Evolutionary conservation across 78 protist species (phyloP).

Genomic region (Dictyostelium brefeldianum): DNA sequence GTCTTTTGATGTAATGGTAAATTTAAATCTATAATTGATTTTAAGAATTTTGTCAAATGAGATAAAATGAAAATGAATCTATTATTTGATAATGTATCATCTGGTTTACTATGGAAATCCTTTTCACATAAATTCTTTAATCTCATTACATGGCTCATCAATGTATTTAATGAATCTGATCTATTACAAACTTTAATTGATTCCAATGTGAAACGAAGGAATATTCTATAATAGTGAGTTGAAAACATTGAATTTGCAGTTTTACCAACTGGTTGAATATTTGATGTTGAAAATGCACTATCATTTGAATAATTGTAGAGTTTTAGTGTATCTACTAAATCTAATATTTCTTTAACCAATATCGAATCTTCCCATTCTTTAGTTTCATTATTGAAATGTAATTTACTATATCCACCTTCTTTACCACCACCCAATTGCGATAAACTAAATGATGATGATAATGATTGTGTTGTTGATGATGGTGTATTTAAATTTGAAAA

Average conservation of each 20-base stretch:
- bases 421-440: background rate
- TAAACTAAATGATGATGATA: constrained; percentile 29
- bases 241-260: constrained; percentile 19
- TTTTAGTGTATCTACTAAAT: constrained; percentile 47
- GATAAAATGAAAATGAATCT: constrained; percentile 36
- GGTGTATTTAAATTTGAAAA: background rate
- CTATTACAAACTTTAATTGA: constrained; percentile 32
- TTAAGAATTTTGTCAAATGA: constrained; percentile 17
- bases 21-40: constrained; percentile 15
- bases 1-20: constrained; percentile 24
- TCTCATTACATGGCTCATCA: constrained; percentile 6
- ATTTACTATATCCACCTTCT: background rate
- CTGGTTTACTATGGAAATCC: constrained; percentile 4
- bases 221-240: constrained; percentile 46
- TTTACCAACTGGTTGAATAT: background rate
- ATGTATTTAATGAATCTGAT: background rate
- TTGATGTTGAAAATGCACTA: constrained; percentile 23
- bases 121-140: constrained; percentile 15
- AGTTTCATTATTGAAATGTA: constrained; percentile 19
- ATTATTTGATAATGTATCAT: background rate
- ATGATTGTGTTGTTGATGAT: background rate
- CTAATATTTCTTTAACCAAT: constrained; percentile 44
- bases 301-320: background rate
- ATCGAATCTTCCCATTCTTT: constrained; percentile 60
- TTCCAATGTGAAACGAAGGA: constrained; percentile 42